Conservation (phyloP, 129 eudicot genomes). For the Chrysanthemum lavandulifolium region DNA sequence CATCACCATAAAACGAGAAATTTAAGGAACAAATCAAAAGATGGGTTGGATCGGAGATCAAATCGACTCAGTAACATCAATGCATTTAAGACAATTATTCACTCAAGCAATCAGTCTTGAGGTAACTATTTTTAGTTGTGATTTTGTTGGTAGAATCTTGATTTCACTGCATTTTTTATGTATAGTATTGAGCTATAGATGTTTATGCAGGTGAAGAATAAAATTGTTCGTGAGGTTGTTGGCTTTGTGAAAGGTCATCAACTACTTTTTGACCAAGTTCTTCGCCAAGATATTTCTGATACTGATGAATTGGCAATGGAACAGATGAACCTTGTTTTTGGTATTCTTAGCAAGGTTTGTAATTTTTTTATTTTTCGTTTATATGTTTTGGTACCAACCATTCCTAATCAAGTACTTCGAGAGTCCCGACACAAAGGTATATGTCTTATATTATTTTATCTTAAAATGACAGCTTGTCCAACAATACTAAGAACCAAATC, state of each 20-base stretch:
- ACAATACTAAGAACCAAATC: not conserved
- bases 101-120: conserved; percentile 69
- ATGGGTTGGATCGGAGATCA: conserved; percentile 50
- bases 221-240: conserved; percentile 70
- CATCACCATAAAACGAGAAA: not conserved
- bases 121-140: no score
- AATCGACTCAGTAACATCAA: conserved; percentile 71
- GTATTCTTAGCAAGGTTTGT: conserved; percentile 82
- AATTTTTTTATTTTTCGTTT: conserved; percentile 32
- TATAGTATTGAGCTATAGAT: no score
- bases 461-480: not conserved
- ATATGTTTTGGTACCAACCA: no score
- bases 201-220: no score
- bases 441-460: not conserved
- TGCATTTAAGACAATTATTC: conserved; percentile 65
- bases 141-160: no score
- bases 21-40: not conserved
- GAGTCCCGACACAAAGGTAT: no score
- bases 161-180: no score
- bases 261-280: conserved; percentile 65
- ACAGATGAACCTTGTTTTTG: conserved; percentile 77
- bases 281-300: conserved; percentile 62
- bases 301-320: conserved; percentile 79
- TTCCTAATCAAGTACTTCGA: no score
- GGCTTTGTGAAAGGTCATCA: conserved; percentile 81